Base-by-base conservation (phyloP, 371 early-diverging fungal genomes). In the Apophysomyces ossiformis region DNA sequence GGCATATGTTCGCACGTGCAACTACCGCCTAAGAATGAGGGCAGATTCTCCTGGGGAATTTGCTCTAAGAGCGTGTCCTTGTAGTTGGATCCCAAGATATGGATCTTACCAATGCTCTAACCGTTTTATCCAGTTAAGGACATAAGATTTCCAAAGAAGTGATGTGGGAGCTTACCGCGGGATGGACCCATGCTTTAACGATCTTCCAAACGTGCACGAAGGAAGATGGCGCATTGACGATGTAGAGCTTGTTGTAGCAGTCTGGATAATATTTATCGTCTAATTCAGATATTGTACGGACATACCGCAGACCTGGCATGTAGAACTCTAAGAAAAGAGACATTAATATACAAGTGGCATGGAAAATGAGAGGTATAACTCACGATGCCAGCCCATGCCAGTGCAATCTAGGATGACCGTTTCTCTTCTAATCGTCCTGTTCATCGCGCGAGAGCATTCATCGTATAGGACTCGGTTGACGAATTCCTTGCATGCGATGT, bases 231-330 rank as follows among this genome's bases (percentile, higher is more conserved):
- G 91, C 89, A 76, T 95, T 95, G 61, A 94, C 89, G 37, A 95
- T 75, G 59, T 88, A 95, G 15, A 93, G 85, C 65, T 85, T 89
- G 66, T 87, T 85, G 64, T 94, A 81, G 56, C 92, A 86, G 69
- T 94, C 95, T 15, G 95, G 95, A 66, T 94, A 95, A 61, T 91
- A 89, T 54, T 87, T 88, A 69, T 93, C 92, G 76, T 93, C 93
- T 63, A 85, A 81, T 65, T 92, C 90, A n/a, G 91, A 82, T 63
- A 93, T 82, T 44, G 89, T 90, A 15, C 85, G 77, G 63, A 93
- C 81, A 75, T 90, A 87, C 18, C 87, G 79, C 60, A 95, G 78
- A 8, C 90, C 94, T 39, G 91, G 90, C 83, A 90, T 84, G 69
- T 93, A 86, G 69, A 93, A 80, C 61, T 92, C 89, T 90, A 61